phyloP scores from a whole-genome alignment of 257 asterid genomes.

The Capsicum rhomboideum region DNA sequence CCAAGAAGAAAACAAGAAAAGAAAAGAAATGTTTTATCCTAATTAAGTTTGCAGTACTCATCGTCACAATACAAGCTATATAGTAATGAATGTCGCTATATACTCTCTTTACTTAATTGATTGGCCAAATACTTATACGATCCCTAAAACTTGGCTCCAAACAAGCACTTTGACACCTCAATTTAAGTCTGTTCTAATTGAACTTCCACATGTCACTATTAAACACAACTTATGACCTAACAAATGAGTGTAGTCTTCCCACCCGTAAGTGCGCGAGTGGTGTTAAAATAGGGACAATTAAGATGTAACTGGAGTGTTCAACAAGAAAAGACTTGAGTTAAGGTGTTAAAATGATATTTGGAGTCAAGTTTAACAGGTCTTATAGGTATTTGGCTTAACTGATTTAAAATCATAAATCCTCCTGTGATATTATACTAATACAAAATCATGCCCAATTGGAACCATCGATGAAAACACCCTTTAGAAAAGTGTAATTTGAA shows the following conservation, averaged over 20 bases:
- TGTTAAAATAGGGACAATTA: not conserved
- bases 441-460: not conserved
- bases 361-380: not conserved
- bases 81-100: not conserved
- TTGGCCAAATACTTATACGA: not conserved
- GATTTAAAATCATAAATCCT: not conserved
- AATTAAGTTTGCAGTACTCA: no score
- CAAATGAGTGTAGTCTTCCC: not conserved
- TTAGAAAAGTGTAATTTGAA: no score
- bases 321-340: not conserved
- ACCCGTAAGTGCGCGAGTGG: not conserved
- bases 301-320: not conserved
- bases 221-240: not conserved
- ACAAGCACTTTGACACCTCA: not conserved
- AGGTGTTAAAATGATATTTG: not conserved
- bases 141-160: not conserved
- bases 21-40: no score
- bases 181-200: not conserved
- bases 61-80: not conserved
- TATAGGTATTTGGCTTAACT: not conserved
- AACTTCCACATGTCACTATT: no score
- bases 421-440: not conserved
- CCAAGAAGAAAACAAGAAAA: not conserved
- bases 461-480: not conserved
- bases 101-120: not conserved